Percentiles rank a stretch among this genome's conserved stretches.
These are phyloP conservation scores for Linnemannia elongata DNA, from an alignment of 192 early-diverging fungal species.

Conservation along the genomic window DNA sequence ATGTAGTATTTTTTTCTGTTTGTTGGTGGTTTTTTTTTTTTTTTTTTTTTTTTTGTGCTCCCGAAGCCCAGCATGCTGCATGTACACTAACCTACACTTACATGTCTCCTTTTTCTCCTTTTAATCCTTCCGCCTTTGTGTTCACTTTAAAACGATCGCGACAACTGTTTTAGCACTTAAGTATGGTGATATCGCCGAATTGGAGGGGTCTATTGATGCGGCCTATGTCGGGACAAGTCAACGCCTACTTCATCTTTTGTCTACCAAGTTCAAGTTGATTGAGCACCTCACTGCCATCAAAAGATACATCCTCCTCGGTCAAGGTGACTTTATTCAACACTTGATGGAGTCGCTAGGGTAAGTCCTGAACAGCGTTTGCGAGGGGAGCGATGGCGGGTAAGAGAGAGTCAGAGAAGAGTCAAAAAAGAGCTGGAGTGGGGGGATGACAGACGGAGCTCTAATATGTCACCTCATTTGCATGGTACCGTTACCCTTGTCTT, in stretches of 20 bases:
- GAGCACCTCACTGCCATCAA: slow-evolving; percentile 91
- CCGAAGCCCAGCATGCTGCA: neutral
- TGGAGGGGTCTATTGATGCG: slow-evolving; percentile 82
- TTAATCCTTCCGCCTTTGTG: neutral
- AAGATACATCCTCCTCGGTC: slow-evolving; percentile 89
- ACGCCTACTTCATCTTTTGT: slow-evolving; percentile 85
- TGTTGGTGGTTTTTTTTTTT: neutral
- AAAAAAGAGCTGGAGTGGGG: neutral
- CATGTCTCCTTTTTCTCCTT: neutral
- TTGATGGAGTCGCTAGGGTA: slow-evolving; percentile 90
- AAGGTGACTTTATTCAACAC: slow-evolving; percentile 95
- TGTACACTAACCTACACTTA: slow-evolving; percentile 1
- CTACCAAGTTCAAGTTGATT: slow-evolving; percentile 83
- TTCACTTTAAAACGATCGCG: neutral
- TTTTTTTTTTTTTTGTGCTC: neutral
- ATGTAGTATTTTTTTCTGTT: neutral
- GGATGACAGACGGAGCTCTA: neutral
- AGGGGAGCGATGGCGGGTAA: neutral
- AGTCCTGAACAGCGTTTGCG: neutral
- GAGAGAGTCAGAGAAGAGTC: neutral
- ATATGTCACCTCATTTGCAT: neutral
- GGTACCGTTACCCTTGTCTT: neutral
- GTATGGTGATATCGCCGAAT: slow-evolving; percentile 75
- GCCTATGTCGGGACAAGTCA: slow-evolving; percentile 80
- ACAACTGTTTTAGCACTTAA: slow-evolving; percentile 57